Evolutionary conservation across 1,139 yeast species (phyloP), one percentile per base, ranked within the genome.

Genomic region (Lodderomyces parapsilosis): DNA sequence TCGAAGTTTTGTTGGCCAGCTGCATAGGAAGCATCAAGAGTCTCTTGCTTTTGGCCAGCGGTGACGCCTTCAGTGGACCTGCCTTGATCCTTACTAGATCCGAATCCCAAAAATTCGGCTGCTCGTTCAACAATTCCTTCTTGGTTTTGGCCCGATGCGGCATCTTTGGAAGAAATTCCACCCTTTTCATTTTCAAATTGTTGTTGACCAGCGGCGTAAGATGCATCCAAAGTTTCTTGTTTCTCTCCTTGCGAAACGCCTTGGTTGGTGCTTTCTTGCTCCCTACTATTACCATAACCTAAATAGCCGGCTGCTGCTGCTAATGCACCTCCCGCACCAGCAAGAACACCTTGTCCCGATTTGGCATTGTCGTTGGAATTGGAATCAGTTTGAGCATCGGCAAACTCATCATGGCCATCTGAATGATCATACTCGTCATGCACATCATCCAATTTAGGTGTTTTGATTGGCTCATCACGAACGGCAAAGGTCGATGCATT

Each of bases 401-500:
- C 34, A 35, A 28, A 40, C 4, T 30, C 33, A 37, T 30, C 28
- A 13, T 6, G 23, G 27, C 32, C 40, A 20, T 11, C 39, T 2
- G 23, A 30, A 14, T 38, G 34, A 30, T 40, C 41, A 19, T 38
- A 31, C 9, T 39, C 47, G 14, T 46, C 47, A 17, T 38, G 43
- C 28, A 44, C 28, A 36, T 46, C 45, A 8, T 42, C 36, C 18
- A 43, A 36, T 42, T 47, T 39, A 34, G 54, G 50, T 10, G 49
- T 42, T 30, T 36, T 40, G 35, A 52, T 44, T 5, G 58, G 49
- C 36, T 52, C 54, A 36, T 56, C 40, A 43, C 48, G 45, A n/a
- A 54, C 52, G 8, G 58, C 55, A 30, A 50, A 49, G 32, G 52
- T 50, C 6, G 55, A 47, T 17, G 53, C 55, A 44, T 52, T 43